Base-by-base conservation (phyloP, 2,329 filamentous ascomycete genomes). In the Phialophora tarda region DNA sequence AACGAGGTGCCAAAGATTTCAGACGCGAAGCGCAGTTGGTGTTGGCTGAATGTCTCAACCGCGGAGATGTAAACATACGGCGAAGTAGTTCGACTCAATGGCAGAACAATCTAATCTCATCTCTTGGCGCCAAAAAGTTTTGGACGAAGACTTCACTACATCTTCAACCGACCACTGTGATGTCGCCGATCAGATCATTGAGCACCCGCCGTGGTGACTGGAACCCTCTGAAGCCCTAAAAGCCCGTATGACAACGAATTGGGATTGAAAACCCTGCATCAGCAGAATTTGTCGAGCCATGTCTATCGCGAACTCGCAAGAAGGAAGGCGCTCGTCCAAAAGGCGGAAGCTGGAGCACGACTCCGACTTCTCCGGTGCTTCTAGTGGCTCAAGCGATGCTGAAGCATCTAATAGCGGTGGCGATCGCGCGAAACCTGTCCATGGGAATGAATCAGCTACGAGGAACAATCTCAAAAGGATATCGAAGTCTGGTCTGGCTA, bases 111-210 rank as follows among this genome's bases (percentile, higher is more conserved):
- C 38, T 44, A 44, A 44, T 44, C 38, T 44, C 7, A 44, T 48
- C 26, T 53, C 48, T 53, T 53, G 21, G 48, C 48, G 3, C 21
- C 23, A 53, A 53, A 53, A 53, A 53, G 48, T 53, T 53, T 53
- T 53, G 48, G 48, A 51, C 21, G 8, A 53, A 24, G 26, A 26
- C 48, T 53, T 53, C 38, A 6, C 38, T n/a, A 44, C 14, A 44
- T 44, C 17, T 8, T 44, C 38, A n/a, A 8, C 38, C 14, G 21
- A 44, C 38, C 7, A 17, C 38, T 44, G 38, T n/a, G 12, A n/a
- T 17, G 38, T 7, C 38, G 38, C 38, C 38, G 6, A n/a, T 7
- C 14, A n/a, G 38, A 44, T 41, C 17, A 44, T 44, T 44, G 38
- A 44, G 38, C 38, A 41, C 14, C 14, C 7, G 38, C 38, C 21